Evolutionary conservation across 2,329 filamentous ascomycete species (phyloP), one percentile per base, ranked within the genome.

Genomic region (Penicillium sclerotiorum): DNA sequence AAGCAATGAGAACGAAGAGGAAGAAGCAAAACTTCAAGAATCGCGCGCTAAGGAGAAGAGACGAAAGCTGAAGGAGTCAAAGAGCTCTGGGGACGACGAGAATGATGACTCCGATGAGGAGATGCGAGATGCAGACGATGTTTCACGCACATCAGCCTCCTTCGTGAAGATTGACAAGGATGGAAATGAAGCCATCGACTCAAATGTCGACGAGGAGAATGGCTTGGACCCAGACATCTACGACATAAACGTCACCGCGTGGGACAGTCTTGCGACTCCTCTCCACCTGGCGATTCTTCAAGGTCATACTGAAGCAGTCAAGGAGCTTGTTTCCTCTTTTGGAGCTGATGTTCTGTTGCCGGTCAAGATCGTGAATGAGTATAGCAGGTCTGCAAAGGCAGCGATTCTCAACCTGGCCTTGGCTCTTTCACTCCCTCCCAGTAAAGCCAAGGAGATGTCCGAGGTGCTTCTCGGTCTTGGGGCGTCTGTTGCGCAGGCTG

Each of bases 261-360:
- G 90, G 90, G 90, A 95, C 60, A 81, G 79, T 5, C 83, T 85
- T 4, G 82, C 84, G 49, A 88, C 87, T 11, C 84, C 90, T 1
- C 77, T 95, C 5, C 90, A 95, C 66, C 78, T 91, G 22, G 90
- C 90, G 7, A 90, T 95, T 52, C 67, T 89, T 1, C 82, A 83
- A 52, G 89, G 89, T 0, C 85, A 93, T 57, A 74, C 81, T 21
- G 80, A 87, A 4, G 81, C 85, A 9, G 88, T 93, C 12, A 82
- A 85, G 49, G 69, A 83, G 20, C 80, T 95, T 6, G 87, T 88
- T 45, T 77, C 84, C 37, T 80, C 80, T 1, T 94, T 89, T 62
- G 90, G 89, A 7, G 89, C 89, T 4, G 89, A 95, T 66, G 79
- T 87, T 1, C 75, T 92, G 13, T 74, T 90, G 18, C 89, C 90